Evolutionary conservation across 2,329 filamentous ascomycete species (phyloP), one percentile per base, ranked within the genome.

Genomic region (Fusarium sarcochroum): DNA sequence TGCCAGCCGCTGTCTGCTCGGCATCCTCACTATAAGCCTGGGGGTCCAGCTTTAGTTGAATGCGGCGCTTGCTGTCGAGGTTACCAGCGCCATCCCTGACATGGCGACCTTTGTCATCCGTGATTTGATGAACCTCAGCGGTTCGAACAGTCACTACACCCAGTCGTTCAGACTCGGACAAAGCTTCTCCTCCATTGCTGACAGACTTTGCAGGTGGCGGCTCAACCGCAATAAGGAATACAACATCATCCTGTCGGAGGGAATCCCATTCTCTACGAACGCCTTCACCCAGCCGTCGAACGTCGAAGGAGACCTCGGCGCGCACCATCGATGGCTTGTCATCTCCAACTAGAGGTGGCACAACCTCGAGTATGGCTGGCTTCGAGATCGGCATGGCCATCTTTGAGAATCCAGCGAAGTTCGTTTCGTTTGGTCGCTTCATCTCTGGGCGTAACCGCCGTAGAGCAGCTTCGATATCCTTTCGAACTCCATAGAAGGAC

Each of bases 351-450:
- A 90, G 87, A 9, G 96, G 87, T 1, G 93, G 93, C 5, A 91
- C 89, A 23, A 95, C 91, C 75, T 99, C 94, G 30, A 98, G 85
- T 47, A 99, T 93, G 15, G 93, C 91, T 66, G 94, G 93, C 73
- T 93, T 96, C 18, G 89, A 86, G 61, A 98, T 96, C 1, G 93
- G 91, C 53, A 98, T 84, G 4, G 94, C 94, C 94, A 98, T 97
- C 73, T 90, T 93, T 3, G 95, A 97, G 73, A 93, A 94, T 0
- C 96, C 95, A 14, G 91, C 85, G 75, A 98, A 98, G 7, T 82
- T 84, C 1, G 87, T 90, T 66, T 89, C 87, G n/a, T 90, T 91
- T 37, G 87, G 84, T 40, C 86, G 86, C 60, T 85, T 86, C 21
- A 82, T 76, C 68, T 90, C 88, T 3, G 95, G 94, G 69, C 91